A percentile compares a stretch with the other conserved stretches of the same genome.
Conservation (phyloP, 805 yeast species). For the Metschnikowia borealis region DNA sequence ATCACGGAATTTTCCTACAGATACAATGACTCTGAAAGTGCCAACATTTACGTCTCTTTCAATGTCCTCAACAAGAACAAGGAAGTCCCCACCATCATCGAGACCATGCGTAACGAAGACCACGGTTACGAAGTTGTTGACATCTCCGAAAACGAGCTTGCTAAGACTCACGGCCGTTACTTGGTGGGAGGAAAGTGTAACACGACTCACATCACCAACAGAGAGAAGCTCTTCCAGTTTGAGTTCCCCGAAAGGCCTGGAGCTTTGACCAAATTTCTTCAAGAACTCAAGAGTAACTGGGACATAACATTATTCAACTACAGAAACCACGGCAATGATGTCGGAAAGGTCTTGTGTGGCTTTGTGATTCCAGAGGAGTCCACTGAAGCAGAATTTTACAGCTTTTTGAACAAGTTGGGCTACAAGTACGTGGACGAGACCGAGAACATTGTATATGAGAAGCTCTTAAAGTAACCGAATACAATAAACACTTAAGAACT, state of each 20-base stretch:
- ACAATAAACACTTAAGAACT: background rate
- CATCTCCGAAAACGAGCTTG: conserved; percentile 88
- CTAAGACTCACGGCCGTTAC: conserved; percentile 94
- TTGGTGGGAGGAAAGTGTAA: conserved; percentile 85
- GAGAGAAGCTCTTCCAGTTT: conserved; percentile 77
- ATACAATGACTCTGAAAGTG: conserved; percentile 50
- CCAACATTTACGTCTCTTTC: conserved; percentile 85
- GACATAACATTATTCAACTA: conserved; percentile 93
- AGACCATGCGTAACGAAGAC: conserved; percentile 56
- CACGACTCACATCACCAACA: conserved; percentile 42
- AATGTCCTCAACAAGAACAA: conserved; percentile 70
- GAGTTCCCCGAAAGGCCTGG: conserved; percentile 99
- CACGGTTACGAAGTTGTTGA: conserved; percentile 67
- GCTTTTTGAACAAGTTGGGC: conserved; percentile 66
- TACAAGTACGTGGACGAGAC: conserved; percentile 80
- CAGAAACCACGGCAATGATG: conserved; percentile 94
- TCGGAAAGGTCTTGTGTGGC: conserved; percentile 90
- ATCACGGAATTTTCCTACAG: conserved; percentile 96
- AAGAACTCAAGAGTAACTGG: conserved; percentile 72
- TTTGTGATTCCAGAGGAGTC: conserved; percentile 71
- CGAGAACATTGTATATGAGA: conserved; percentile 78
- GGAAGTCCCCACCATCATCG: conserved; percentile 65
- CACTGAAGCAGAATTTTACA: conserved; percentile 59
- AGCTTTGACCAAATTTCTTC: conserved; percentile 78
- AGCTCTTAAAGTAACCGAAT: conserved; percentile 47